phyloP scores from a whole-genome alignment of 2,329 filamentous ascomycete genomes.

The Fusarium staphyleae region DNA sequence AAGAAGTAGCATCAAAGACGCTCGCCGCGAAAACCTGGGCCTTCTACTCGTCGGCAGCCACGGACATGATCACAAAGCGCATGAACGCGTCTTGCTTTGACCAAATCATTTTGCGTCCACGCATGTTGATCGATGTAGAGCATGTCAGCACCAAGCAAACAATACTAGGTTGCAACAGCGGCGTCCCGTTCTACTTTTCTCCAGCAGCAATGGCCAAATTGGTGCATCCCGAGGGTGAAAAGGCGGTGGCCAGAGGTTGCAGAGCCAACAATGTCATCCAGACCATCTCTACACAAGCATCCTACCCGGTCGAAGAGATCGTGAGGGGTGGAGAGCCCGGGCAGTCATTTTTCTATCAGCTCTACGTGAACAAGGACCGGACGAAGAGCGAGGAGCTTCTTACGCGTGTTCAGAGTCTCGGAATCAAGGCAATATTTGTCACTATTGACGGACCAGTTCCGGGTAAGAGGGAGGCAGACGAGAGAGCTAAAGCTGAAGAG shows the following conservation, averaged over 20 bases:
- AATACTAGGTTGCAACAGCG: slow-evolving; percentile 29
- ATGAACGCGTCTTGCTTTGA: slow-evolving; percentile 29
- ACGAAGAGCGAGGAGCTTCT: slow-evolving; percentile 12
- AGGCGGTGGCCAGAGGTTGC: slow-evolving; percentile 13
- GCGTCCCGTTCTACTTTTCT: slow-evolving; percentile 43
- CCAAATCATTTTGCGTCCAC: slow-evolving; percentile 38
- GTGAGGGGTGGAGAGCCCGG: neutral
- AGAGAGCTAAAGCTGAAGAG: slow-evolving; percentile 1
- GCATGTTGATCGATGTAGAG: slow-evolving; percentile 30
- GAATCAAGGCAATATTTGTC: slow-evolving; percentile 17
- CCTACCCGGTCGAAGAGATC: slow-evolving; percentile 18
- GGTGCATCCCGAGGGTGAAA: slow-evolving; percentile 48
- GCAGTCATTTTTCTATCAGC: slow-evolving; percentile 13
- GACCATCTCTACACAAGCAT: slow-evolving; percentile 17
- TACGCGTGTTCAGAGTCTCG: neutral
- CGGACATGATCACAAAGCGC: slow-evolving; percentile 37
- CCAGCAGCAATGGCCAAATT: slow-evolving; percentile 56
- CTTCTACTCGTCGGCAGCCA: slow-evolving; percentile 37
- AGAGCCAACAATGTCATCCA: slow-evolving; percentile 2
- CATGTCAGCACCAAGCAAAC: slow-evolving; percentile 19
- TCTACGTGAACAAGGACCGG: slow-evolving; percentile 25
- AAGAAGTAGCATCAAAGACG: slow-evolving; percentile 21
- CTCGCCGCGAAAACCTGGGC: slow-evolving; percentile 36
- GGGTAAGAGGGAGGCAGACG: slow-evolving; percentile 23
- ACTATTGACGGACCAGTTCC: slow-evolving; percentile 18